These are phyloP conservation scores for Pelargonium australe DNA, from an alignment of 441 rosid genomes.

Conservation along the genomic window DNA sequence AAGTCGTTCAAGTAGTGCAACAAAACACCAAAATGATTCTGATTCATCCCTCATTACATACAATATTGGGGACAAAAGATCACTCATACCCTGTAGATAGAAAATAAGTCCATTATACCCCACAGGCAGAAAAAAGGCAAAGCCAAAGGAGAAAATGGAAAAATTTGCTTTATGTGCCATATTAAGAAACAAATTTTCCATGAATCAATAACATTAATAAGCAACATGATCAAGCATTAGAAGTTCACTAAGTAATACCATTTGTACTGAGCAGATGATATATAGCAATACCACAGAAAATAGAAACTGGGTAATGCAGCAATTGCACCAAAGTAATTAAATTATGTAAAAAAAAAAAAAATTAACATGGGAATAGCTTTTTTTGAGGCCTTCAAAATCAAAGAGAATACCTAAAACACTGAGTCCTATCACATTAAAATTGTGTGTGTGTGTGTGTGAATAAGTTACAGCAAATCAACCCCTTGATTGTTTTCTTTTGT, in stretches of 20 bases:
- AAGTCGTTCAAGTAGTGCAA: conserved; percentile 85
- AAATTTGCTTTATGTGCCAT: background rate
- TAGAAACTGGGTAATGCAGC: background rate
- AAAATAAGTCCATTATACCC: background rate
- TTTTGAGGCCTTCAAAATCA: background rate
- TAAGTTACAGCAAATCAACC: no score
- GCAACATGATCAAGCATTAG: background rate
- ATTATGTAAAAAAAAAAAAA: background rate
- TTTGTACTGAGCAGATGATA: background rate
- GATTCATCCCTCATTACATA: conserved; percentile 88
- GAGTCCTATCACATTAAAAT: background rate
- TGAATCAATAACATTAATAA: background rate
- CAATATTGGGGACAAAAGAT: conserved; percentile 81
- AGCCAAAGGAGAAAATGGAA: background rate
- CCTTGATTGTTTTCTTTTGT: no score
- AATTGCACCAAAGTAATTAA: background rate
- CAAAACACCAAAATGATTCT: conserved; percentile 96
- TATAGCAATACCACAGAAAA: background rate
- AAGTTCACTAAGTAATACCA: background rate
- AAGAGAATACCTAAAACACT: background rate
- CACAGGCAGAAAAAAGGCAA: conserved; percentile 1
- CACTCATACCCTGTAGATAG: conserved; percentile 87
- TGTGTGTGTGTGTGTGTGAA: no score
- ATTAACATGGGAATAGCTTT: background rate
- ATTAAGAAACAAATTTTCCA: background rate